These are phyloP conservation scores for Papiliotrema terrestris DNA, from an alignment of 1,284 basidiomycete genomes.

Conservation along the genomic window DNA sequence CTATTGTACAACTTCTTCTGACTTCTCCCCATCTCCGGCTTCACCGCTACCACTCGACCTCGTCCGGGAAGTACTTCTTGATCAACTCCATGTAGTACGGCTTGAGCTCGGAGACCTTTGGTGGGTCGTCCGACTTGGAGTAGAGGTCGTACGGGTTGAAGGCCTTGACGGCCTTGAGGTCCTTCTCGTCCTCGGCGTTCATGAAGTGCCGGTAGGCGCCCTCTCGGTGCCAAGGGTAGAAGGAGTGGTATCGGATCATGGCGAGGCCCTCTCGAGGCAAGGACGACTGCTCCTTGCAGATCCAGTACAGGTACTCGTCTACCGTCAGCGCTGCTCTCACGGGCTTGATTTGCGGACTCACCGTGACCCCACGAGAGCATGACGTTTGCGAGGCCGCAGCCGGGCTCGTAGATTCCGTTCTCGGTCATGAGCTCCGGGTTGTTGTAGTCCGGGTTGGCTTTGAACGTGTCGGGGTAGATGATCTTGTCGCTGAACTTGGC, in stretches of 20 bases:
- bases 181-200: slow-evolving; percentile 55
- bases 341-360: slow-evolving; percentile 13
- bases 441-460: slow-evolving; percentile 67
- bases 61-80: slow-evolving; percentile 75
- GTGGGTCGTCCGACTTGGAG: slow-evolving; percentile 75
- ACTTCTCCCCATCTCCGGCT: background rate
- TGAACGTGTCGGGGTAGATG: slow-evolving; percentile 82
- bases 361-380: slow-evolving; percentile 87
- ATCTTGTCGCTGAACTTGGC: slow-evolving; percentile 79
- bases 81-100: slow-evolving; percentile 81
- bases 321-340: background rate
- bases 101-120: slow-evolving; percentile 61
- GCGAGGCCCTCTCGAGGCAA: slow-evolving; percentile 75
- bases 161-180: slow-evolving; percentile 37
- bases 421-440: slow-evolving; percentile 73
- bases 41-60: slow-evolving; percentile 64
- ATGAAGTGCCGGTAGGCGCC: slow-evolving; percentile 74
- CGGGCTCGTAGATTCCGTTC: slow-evolving; percentile 75
- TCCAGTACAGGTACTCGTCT: slow-evolving; percentile 59
- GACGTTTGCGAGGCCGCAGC: slow-evolving; percentile 84
- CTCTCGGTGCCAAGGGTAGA: slow-evolving; percentile 93
- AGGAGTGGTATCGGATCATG: slow-evolving; percentile 92
- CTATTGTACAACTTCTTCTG: background rate
- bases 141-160: slow-evolving; percentile 76
- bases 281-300: slow-evolving; percentile 36